Evolutionary conservation across 768 basidiomycete species (phyloP), one percentile per base, ranked within the genome.

Genomic region (Xerocomellus amylosporus): DNA sequence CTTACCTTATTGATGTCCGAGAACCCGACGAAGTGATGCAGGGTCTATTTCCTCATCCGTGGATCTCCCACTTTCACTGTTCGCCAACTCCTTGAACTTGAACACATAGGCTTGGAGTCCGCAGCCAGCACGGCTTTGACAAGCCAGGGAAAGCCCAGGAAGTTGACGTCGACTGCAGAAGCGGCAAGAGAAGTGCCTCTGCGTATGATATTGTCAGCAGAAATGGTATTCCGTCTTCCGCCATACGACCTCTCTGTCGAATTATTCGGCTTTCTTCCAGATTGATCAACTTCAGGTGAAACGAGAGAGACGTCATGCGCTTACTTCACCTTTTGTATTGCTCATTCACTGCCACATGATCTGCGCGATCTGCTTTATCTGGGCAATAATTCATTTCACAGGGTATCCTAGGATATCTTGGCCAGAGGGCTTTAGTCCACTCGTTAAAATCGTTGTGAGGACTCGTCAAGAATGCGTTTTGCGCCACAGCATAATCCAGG

Each of bases 1-100:
- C 81, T 5, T 90, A 85, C 65, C 67, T 92, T 41, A 85, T 92
- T 61, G 93, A 96, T 63, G 95, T 98, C n/a, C 86, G 96, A 19
- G 95, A 97, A 69, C 90, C 87, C 1, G 84, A 91, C 59, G 95
- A 97, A 69, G 90, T 93, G 41, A 80, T 88, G 14, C 90, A 93
- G 95, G 95, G 13, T 87, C 88, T 68, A 96, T 98, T 58, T 94
- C 95, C 6, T 93, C 92, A 22, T 81, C 93, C 17, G 91, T 97
- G 64, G 91, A 93, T 70, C 71, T 98, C 19, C 94, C 95, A 5
- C 81, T 98, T 37, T 87, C 88, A 8, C 79, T 79, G n/a, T 79
- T 98, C 39, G 75, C 82, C 31, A 80, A 78, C 37, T 82, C 90
- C 15, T 70, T 98, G 26, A 77, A 83, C 59, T 68, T 90, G 37